Evolutionary conservation across 1,284 basidiomycete genomes (phyloP).

Genomic region (Dichomitus squalens): DNA sequence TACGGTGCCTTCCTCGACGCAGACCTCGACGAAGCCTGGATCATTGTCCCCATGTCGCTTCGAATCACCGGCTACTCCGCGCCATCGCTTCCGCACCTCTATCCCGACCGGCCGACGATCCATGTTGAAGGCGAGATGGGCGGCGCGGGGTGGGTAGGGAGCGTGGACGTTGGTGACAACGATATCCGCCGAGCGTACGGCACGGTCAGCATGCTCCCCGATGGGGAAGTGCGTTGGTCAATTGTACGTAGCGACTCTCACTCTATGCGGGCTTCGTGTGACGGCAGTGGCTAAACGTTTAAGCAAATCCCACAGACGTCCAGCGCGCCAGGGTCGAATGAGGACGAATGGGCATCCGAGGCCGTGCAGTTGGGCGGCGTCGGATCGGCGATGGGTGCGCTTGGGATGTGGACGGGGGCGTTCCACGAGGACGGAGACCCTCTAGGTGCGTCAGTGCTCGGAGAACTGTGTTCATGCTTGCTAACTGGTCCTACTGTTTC

Average conservation of each 20-base stretch:
- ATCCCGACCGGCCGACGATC: constrained; percentile 48
- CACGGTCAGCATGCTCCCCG: constrained; percentile 51
- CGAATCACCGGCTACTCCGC: constrained; percentile 46
- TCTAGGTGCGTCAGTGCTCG: constrained; percentile 46
- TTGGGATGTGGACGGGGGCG: constrained; percentile 65
- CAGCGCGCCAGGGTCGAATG: constrained; percentile 8
- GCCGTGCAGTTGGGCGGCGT: constrained; percentile 57
- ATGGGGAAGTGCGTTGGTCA: constrained; percentile 55
- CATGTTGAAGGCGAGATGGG: constrained; percentile 48
- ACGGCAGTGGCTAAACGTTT: background rate
- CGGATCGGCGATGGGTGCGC: constrained; percentile 51
- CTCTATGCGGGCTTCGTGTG: no score
- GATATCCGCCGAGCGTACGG: constrained; percentile 41
- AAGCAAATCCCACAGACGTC: constrained; percentile 8
- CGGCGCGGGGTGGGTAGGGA: constrained; percentile 38
- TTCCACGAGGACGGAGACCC: constrained; percentile 49
- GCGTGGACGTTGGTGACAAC: constrained; percentile 12
- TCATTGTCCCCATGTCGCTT: constrained; percentile 55
- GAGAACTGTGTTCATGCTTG: background rate
- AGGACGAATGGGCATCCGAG: constrained; percentile 53
- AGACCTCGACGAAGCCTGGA: constrained; percentile 47
- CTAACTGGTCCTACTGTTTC: no score
- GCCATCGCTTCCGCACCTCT: constrained; percentile 34
- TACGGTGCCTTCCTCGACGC: constrained; percentile 31
- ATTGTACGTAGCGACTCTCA: constrained; percentile 40